Percentiles rank a stretch among this genome's conserved stretches.
Conservation (phyloP, 495 filamentous ascomycete genomes). For the Aspergillus kassunensis region DNA sequence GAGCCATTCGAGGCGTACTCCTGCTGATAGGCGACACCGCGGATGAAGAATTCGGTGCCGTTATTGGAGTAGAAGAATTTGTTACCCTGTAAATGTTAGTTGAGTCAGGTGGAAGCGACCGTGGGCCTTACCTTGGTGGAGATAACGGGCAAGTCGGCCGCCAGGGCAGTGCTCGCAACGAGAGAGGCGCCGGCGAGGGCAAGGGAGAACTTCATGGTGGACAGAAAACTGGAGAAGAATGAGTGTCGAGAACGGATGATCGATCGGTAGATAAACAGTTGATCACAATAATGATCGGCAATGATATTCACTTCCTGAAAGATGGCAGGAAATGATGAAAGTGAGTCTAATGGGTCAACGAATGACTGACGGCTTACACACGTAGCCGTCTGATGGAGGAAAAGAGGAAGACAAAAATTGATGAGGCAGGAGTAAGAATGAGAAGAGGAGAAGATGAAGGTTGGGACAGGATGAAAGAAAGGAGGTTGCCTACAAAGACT, state of each 20-base stretch:
- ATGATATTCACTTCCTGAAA: constrained; percentile 2
- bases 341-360: constrained; percentile 12
- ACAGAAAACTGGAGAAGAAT: constrained; percentile 4
- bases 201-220: constrained; percentile 44
- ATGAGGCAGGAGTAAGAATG: constrained; percentile 7
- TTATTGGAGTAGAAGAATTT: constrained; percentile 79
- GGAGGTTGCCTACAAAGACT: not conserved
- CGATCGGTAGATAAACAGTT: constrained; percentile 12
- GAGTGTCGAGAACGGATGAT: constrained; percentile 6
- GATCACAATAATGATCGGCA: constrained; percentile 8
- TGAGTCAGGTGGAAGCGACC: not conserved
- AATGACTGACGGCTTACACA: constrained; percentile 25
- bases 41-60: constrained; percentile 82
- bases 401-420: constrained; percentile 8
- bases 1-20: constrained; percentile 44
- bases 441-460: not conserved
- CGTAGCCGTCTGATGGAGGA: constrained; percentile 15
- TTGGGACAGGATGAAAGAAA: constrained; percentile 3
- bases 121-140: constrained; percentile 26
- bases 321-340: constrained; percentile 1
- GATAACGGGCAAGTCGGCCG: constrained; percentile 57
- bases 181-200: constrained; percentile 45
- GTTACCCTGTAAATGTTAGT: constrained; percentile 41
- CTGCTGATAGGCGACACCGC: constrained; percentile 87
- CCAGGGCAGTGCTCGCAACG: constrained; percentile 49